These are phyloP conservation scores for Aspergillus latus DNA, from an alignment of 2,329 filamentous ascomycete species.

Conservation along the genomic window DNA sequence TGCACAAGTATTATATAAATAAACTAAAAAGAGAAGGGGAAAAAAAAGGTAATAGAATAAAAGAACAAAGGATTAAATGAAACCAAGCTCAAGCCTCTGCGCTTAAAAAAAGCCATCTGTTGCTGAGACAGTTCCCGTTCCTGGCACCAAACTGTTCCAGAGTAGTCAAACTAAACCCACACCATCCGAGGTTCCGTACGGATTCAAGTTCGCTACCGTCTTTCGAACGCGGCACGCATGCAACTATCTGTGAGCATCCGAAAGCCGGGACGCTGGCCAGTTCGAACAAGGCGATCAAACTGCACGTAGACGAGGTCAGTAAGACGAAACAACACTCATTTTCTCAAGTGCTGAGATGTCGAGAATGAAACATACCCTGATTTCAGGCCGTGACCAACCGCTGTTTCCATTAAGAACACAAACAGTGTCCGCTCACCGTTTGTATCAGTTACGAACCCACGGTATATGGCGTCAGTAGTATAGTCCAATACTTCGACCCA, in stretches of 20 bases:
- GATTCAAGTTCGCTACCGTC: slow-evolving; percentile 62
- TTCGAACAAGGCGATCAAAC: slow-evolving; percentile 87
- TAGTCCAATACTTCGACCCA: slow-evolving; percentile 65
- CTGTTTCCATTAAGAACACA: slow-evolving; percentile 77
- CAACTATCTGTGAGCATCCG: slow-evolving; percentile 72
- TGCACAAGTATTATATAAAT: too few species aligned
- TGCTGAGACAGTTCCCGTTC: slow-evolving; percentile 59
- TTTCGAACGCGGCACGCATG: slow-evolving; percentile 74
- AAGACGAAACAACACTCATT: too few species aligned
- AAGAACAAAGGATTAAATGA: not conserved
- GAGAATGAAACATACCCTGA: slow-evolving; percentile 65
- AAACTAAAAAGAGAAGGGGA: too few species aligned
- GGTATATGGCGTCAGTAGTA: slow-evolving; percentile 76
- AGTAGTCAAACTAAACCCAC: slow-evolving; percentile 81
- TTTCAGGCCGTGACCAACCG: slow-evolving; percentile 76
- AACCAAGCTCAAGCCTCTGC: slow-evolving; percentile 71
- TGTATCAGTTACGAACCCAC: slow-evolving; percentile 76
- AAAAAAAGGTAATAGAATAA: not conserved
- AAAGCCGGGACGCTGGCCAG: slow-evolving; percentile 72
- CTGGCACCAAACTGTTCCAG: slow-evolving; percentile 68
- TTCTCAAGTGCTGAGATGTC: too few species aligned
- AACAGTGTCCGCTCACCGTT: slow-evolving; percentile 73
- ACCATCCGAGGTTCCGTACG: slow-evolving; percentile 84
- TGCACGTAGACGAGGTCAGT: slow-evolving; percentile 34
- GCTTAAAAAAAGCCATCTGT: slow-evolving; percentile 80